phyloP scores from a whole-genome alignment of 2,329 filamentous ascomycete species.

The Dactylellina sp. region DNA sequence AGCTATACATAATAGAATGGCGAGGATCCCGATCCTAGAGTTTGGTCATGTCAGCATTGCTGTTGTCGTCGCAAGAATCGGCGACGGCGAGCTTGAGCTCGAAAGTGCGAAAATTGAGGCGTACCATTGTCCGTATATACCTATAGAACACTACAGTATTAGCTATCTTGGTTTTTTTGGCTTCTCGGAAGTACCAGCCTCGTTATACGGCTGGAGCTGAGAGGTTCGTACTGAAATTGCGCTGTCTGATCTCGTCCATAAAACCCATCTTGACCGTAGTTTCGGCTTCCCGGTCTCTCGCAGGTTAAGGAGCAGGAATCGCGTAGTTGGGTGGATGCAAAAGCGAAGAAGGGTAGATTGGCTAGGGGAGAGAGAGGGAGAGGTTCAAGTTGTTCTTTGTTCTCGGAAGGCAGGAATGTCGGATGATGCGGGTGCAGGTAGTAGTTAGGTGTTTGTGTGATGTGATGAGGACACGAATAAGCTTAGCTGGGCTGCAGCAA shows the following conservation, averaged over 20 bases:
- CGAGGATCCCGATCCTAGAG: constrained; percentile 75
- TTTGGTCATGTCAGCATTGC: constrained; percentile 31
- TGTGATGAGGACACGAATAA: constrained; percentile 58
- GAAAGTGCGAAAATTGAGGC: constrained; percentile 60
- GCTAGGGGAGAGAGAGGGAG: constrained; percentile 1
- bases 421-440: constrained; percentile 26
- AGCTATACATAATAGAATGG: constrained; percentile 77
- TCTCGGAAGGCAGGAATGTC: constrained; percentile 12
- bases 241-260: constrained; percentile 76
- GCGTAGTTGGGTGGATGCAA: constrained; percentile 21
- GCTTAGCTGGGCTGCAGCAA: constrained; percentile 33
- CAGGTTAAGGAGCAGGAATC: constrained; percentile 30
- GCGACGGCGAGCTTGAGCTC: constrained; percentile 18
- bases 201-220: constrained; percentile 28
- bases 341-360: constrained; percentile 7
- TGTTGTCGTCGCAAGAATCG: constrained; percentile 17
- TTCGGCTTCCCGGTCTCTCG: constrained; percentile 37
- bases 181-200: constrained; percentile 34
- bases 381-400: constrained; percentile 9
- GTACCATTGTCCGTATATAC: constrained; percentile 82
- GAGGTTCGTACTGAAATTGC: constrained; percentile 76
- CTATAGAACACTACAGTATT: constrained; percentile 64
- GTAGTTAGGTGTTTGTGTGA: constrained; percentile 12
- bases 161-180: constrained; percentile 37
- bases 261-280: constrained; percentile 72